phyloP scores from a whole-genome alignment of 1,139 yeast species.

The Pichia kudriavzevii region DNA sequence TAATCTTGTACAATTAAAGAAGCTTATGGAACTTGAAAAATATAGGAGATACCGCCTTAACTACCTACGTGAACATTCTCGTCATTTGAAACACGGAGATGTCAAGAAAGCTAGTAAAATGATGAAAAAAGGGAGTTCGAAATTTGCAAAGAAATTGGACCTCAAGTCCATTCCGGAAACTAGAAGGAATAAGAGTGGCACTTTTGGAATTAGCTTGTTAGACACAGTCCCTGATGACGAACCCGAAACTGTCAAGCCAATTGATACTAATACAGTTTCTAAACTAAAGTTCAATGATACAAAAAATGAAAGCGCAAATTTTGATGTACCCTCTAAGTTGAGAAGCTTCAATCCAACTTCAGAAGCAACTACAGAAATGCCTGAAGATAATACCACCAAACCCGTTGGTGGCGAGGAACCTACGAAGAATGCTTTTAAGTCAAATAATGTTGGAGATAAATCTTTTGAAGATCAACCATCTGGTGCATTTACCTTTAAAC shows the following conservation, averaged over 20 bases:
- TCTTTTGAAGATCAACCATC: no score
- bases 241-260: conserved; percentile 12
- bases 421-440: not conserved
- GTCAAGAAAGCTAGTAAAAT: conserved; percentile 5
- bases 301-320: conserved; percentile 10
- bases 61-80: conserved; percentile 23
- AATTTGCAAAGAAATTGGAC: not conserved
- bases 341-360: conserved; percentile 15
- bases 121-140: conserved; percentile 2
- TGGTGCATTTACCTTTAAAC: no score
- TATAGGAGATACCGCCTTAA: conserved; percentile 23
- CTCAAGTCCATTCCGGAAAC: conserved; percentile 15
- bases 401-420: not conserved
- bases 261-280: conserved; percentile 10
- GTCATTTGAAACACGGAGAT: conserved; percentile 19
- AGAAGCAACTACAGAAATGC: conserved; percentile 7
- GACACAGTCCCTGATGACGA: conserved; percentile 19
- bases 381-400: not conserved
- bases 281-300: conserved; percentile 20
- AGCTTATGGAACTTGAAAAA: conserved; percentile 27
- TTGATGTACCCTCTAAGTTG: conserved; percentile 18
- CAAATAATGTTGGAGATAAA: not conserved
- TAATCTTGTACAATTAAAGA: conserved; percentile 25
- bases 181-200: conserved; percentile 22
- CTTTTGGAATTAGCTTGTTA: conserved; percentile 19